phyloP scores from a whole-genome alignment of 345 rosid species.

The Sonneratia caseolaris region DNA sequence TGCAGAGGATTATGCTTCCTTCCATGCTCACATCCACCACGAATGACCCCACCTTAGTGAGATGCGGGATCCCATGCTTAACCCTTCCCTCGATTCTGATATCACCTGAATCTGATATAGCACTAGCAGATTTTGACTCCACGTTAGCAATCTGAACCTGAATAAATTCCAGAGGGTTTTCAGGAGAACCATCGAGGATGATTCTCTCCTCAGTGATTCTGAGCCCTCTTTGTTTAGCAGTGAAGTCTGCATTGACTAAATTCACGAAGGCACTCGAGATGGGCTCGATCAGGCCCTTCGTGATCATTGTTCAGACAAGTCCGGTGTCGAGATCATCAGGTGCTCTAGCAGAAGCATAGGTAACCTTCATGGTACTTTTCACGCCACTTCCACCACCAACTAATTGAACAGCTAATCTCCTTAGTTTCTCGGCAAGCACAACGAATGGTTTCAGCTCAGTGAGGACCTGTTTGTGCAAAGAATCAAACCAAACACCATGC shows the following conservation, averaged over 20 bases:
- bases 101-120: conserved; percentile 66
- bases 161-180: conserved; percentile 55
- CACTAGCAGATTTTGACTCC: conserved; percentile 64
- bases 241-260: conserved; percentile 70
- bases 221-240: conserved; percentile 74
- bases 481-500: background rate
- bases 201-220: conserved; percentile 62
- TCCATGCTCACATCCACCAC: conserved; percentile 79
- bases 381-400: conserved; percentile 88
- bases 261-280: conserved; percentile 62
- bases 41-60: conserved; percentile 69
- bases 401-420: conserved; percentile 81
- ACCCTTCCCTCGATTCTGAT: conserved; percentile 66
- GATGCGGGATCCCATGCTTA: conserved; percentile 67
- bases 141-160: conserved; percentile 71
- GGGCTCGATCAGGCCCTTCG: conserved; percentile 69
- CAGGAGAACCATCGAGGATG: conserved; percentile 55
- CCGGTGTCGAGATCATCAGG: conserved; percentile 84
- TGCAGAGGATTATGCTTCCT: conserved; percentile 65
- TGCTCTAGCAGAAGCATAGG: conserved; percentile 69
- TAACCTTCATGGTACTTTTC: conserved; percentile 49
- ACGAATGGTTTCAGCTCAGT: conserved; percentile 77
- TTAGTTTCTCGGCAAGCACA: conserved; percentile 58
- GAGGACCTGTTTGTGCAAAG: conserved; percentile 37
- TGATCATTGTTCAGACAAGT: conserved; percentile 73